Evolutionary conservation across 306 rosid species (phyloP).

Genomic region (Pterocarpus macrocarpus): DNA sequence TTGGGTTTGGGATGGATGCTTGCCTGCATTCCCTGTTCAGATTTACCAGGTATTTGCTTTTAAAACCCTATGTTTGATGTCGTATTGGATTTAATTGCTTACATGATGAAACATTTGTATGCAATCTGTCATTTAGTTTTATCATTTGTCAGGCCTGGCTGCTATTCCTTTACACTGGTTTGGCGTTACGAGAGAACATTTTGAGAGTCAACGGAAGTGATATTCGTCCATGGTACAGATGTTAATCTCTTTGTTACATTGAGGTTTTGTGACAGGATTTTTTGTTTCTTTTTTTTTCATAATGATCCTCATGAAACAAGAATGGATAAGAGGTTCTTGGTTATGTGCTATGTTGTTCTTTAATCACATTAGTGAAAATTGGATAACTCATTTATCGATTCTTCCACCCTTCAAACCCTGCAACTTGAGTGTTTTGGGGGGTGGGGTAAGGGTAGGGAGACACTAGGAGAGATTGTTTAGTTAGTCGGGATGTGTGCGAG

Average conservation of each 20-base stretch:
- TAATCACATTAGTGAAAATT: not conserved
- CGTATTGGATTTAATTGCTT: constrained; percentile 24
- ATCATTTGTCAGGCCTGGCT: constrained; percentile 84
- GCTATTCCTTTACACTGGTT: constrained; percentile 92
- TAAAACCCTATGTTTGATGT: constrained; percentile 16
- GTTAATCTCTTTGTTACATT: constrained; percentile 10
- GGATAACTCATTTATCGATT: constrained; percentile 12
- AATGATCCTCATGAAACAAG: constrained; percentile 8
- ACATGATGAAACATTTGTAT: constrained; percentile 29
- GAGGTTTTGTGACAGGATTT: constrained; percentile 2
- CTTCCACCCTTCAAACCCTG: constrained; percentile 24
- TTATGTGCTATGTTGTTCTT: constrained; percentile 33
- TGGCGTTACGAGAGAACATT: constrained; percentile 96
- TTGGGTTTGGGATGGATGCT: constrained; percentile 94
- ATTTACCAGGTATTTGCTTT: constrained; percentile 77
- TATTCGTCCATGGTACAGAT: constrained; percentile 89
- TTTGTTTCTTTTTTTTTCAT: not conserved
- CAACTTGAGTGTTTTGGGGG: not conserved
- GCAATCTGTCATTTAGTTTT: constrained; percentile 41
- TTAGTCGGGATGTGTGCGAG: constrained; percentile 2
- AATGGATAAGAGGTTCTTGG: constrained; percentile 16
- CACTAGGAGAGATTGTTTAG: not conserved
- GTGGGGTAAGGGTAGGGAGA: not conserved
- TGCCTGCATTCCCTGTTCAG: constrained; percentile 97
- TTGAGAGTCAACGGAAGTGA: constrained; percentile 95